Evolutionary conservation across 108 stramenopile species (phyloP).

Genomic region (Nitzschia putrida): DNA sequence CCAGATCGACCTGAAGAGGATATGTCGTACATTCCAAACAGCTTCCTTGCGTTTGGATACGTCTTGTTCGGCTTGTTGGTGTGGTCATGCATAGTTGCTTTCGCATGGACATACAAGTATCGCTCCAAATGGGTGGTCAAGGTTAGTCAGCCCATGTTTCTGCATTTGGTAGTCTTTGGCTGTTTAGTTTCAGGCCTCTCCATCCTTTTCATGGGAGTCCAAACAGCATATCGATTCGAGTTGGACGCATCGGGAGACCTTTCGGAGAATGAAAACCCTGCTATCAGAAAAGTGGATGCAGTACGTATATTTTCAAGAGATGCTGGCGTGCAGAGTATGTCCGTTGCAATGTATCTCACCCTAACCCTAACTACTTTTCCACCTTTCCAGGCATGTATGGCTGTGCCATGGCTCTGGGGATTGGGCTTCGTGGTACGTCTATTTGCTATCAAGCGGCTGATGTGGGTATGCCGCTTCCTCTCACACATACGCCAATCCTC

Average conservation of each 20-base stretch:
- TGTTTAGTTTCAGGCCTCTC: conserved; percentile 13
- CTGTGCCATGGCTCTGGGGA: conserved; percentile 43
- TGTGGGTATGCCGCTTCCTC: too few relatives aligned
- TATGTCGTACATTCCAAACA: conserved; percentile 21
- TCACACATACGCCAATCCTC: neutral
- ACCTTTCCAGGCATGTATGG: conserved; percentile 37
- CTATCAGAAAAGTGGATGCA: conserved; percentile 16
- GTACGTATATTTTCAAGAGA: too few relatives aligned
- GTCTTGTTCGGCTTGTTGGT: conserved; percentile 14
- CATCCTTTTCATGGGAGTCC: conserved; percentile 25
- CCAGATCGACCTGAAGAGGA: conserved; percentile 35
- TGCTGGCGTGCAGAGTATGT: too few relatives aligned
- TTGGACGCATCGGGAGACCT: conserved; percentile 14
- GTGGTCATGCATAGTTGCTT: neutral
- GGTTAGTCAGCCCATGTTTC: conserved; percentile 35
- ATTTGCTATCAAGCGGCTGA: too few relatives aligned
- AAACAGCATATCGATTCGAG: conserved; percentile 25
- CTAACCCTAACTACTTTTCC: neutral
- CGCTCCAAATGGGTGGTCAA: conserved; percentile 27
- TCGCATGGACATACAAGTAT: conserved; percentile 28
- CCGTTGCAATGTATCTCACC: too few relatives aligned
- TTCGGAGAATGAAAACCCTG: conserved; percentile 10
- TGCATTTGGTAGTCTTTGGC: conserved; percentile 22
- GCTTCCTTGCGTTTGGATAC: conserved; percentile 11
- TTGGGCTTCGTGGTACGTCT: conserved; percentile 29